These are phyloP conservation scores for Apiotrichum gracile DNA, from an alignment of 1,284 basidiomycete genomes.

Conservation along the genomic window DNA sequence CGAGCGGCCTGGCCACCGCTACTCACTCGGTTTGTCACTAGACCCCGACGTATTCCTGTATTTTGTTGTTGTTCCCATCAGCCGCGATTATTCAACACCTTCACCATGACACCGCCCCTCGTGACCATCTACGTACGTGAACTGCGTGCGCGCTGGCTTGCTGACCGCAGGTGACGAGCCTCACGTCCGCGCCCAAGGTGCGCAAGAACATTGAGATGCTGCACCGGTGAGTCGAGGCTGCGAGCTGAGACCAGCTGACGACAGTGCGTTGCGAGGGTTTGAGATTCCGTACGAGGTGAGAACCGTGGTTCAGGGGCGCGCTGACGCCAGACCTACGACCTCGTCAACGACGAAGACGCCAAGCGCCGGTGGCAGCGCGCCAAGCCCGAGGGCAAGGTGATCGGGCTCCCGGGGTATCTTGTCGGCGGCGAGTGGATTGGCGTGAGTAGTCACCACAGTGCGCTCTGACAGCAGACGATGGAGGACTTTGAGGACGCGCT, in stretches of 20 bases:
- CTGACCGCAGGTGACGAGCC: slow-evolving; percentile 34
- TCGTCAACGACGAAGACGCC: slow-evolving; percentile 41
- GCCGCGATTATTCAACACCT: no score
- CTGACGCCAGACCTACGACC: slow-evolving; percentile 25
- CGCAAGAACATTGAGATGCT: slow-evolving; percentile 40
- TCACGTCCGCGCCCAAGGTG: slow-evolving; percentile 41
- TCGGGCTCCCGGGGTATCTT: slow-evolving; percentile 43
- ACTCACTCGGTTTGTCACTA: no score
- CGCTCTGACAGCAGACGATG: slow-evolving; percentile 31
- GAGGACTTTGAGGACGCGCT: slow-evolving; percentile 46
- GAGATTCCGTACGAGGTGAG: slow-evolving; percentile 44
- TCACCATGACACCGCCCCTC: slow-evolving; percentile 27
- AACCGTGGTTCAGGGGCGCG: background rate
- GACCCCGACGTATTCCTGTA: no score
- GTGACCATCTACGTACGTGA: slow-evolving; percentile 36
- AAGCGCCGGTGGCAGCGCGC: slow-evolving; percentile 44
- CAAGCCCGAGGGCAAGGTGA: slow-evolving; percentile 35
- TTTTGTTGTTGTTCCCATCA: no score
- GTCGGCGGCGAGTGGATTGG: slow-evolving; percentile 46
- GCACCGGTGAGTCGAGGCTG: slow-evolving; percentile 24
- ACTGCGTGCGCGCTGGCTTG: background rate
- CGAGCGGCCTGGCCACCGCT: no score
- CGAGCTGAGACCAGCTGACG: background rate
- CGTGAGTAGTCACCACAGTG: slow-evolving; percentile 23
- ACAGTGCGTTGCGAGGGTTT: slow-evolving; percentile 17